These are phyloP conservation scores for Macadamia integrifolia DNA, from an alignment of 164 flowering plant species.

Conservation along the genomic window DNA sequence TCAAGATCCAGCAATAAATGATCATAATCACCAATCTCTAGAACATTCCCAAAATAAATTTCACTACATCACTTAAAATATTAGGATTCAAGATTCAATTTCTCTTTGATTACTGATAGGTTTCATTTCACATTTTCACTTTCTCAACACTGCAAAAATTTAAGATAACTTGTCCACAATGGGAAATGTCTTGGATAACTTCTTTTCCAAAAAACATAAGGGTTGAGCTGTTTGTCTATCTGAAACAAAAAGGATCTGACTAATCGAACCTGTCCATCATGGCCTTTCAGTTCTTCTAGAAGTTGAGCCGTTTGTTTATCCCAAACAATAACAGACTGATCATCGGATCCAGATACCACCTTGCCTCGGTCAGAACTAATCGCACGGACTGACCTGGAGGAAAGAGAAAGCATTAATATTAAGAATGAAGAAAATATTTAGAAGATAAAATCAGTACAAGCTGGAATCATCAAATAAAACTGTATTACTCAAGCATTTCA, in stretches of 20 bases:
- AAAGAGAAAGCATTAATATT: neutral
- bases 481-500: neutral
- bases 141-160: neutral
- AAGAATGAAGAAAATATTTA: neutral
- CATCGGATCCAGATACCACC: constrained; percentile 96
- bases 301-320: constrained; percentile 92
- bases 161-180: neutral
- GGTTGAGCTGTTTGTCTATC: neutral
- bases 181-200: neutral
- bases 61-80: no score
- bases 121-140: neutral
- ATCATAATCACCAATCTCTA: no score
- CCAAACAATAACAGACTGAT: constrained; percentile 88
- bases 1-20: no score
- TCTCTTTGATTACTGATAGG: neutral
- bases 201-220: neutral
- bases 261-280: constrained; percentile 69
- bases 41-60: no score
- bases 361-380: constrained; percentile 91
- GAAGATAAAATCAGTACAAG: no score
- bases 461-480: neutral
- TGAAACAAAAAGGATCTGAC: neutral
- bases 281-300: constrained; percentile 93
- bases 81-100: no score
- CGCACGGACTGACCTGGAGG: constrained; percentile 76